Base-by-base conservation (phyloP, 2,329 filamentous ascomycete species). In the Thermomyces lanuginosus region DNA sequence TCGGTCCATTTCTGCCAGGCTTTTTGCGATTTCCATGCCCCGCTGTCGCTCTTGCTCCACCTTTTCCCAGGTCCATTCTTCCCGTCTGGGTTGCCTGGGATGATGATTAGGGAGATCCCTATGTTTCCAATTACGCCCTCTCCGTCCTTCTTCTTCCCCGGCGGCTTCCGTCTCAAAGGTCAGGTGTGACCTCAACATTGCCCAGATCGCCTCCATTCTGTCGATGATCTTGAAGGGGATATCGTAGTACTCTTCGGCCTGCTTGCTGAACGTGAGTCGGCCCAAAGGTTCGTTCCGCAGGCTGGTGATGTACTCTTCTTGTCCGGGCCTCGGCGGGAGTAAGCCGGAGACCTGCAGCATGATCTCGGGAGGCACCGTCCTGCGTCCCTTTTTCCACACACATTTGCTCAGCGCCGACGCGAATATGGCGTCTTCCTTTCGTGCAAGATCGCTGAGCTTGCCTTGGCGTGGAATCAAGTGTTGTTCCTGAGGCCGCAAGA, bases 31-130 rank as follows among this genome's bases (percentile, higher is more conserved):
- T 31, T 44, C 36, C 27, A 54, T 34, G 1, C 53, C 54, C 11
- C 43, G 40, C 30, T 32, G 41, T 7, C 54, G 40, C 36, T 52
- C 44, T 23, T 35, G 34, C 36, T 55, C 51, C 10, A 55, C 35
- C n/a, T 39, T 35, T 14, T 42, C 37, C 33, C 43, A 43, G 5
- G 42, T 45, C 34, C 42, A 45, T 16, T 43, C 30, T 8, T 35
- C 30, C 19, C 17, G 14, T 6, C 10, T 8, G 17, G 22, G 13
- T 7, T 27, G 23, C n/a, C 25, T 20, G 7, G 16, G 12, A 10
- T 18, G 16, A 22, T 23, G 24, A 6, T 21, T 16, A 9, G 16
- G 16, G 8, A 15, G 18, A 6, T 24, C 21, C 8, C 14, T 14
- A 6, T 15, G 23, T 17, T 32, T 32, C 14, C 15, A 20, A 17